Evolutionary conservation across 1,284 basidiomycete genomes (phyloP).

Genomic region (Microbotryum scabiosae): DNA sequence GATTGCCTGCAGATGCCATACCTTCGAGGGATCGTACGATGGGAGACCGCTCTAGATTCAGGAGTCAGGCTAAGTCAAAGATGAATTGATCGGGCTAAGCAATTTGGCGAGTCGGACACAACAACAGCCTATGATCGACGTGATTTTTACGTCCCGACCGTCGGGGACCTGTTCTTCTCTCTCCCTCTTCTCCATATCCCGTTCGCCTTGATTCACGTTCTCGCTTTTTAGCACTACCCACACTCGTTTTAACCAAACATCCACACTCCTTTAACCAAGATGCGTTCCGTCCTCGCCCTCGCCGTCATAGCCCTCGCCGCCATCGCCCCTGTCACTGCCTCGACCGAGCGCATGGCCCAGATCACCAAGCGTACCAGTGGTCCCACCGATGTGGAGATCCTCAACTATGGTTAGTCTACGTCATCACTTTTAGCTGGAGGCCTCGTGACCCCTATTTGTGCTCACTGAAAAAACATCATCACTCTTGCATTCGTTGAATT

Average conservation of each 20-base stretch:
- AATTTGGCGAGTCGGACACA: too few relatives aligned
- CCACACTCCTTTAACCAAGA: slow-evolving; percentile 11
- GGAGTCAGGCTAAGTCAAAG: too few relatives aligned
- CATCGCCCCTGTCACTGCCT: slow-evolving; percentile 9
- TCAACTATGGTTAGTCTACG: slow-evolving; percentile 15
- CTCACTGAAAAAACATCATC: too few relatives aligned
- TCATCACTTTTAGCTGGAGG: too few relatives aligned
- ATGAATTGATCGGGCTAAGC: too few relatives aligned
- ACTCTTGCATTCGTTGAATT: too few relatives aligned
- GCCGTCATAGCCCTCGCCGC: slow-evolving; percentile 11
- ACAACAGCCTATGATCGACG: too few relatives aligned
- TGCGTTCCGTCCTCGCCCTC: slow-evolving; percentile 4
- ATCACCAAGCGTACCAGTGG: slow-evolving; percentile 10
- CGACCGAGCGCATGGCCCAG: slow-evolving; percentile 1
- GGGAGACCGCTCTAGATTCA: too few relatives aligned
- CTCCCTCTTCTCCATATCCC: not conserved
- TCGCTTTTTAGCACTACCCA: not conserved
- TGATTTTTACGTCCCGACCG: not conserved
- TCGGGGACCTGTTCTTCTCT: not conserved
- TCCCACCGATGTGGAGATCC: slow-evolving; percentile 23
- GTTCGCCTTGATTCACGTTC: not conserved
- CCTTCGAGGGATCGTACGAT: too few relatives aligned
- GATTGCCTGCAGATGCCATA: too few relatives aligned
- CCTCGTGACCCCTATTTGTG: too few relatives aligned
- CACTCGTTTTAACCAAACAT: slow-evolving; percentile 6